A percentile compares a stretch with the other conserved stretches of the same genome.
These are phyloP conservation scores for Chaetomium fimeti DNA, from an alignment of 495 filamentous ascomycete species.

Conservation along the genomic window DNA sequence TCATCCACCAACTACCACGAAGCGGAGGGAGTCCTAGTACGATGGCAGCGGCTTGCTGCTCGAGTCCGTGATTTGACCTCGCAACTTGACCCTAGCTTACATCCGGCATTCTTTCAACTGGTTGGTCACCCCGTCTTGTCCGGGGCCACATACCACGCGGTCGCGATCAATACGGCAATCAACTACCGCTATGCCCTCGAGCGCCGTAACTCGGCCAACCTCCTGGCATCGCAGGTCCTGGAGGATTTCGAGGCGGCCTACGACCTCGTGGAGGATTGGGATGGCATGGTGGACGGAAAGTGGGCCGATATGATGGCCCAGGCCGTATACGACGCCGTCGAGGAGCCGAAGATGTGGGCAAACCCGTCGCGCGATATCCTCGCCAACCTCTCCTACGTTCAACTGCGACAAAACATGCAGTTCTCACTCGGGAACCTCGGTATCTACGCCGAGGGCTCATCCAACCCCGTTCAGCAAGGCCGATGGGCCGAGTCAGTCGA, in stretches of 20 bases:
- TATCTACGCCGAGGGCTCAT: constrained; percentile 55
- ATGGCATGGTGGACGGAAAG: constrained; percentile 57
- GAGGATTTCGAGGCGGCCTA: constrained; percentile 55
- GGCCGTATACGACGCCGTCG: constrained; percentile 39
- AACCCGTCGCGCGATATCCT: constrained; percentile 56
- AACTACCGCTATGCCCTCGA: constrained; percentile 58
- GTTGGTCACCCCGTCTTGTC: constrained; percentile 58
- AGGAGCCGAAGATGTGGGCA: constrained; percentile 46
- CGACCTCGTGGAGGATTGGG: constrained; percentile 55
- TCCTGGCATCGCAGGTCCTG: constrained; percentile 49
- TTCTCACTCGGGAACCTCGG: constrained; percentile 58
- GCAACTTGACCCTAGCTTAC: constrained; percentile 34
- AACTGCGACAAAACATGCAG: constrained; percentile 42
- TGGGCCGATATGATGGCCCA: constrained; percentile 62
- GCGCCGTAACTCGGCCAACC: constrained; percentile 59
- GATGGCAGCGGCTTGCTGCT: constrained; percentile 50
- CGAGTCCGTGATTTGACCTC: constrained; percentile 48
- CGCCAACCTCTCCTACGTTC: constrained; percentile 51
- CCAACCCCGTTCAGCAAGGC: constrained; percentile 54
- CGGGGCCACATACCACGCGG: constrained; percentile 50
- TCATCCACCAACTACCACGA: constrained; percentile 60
- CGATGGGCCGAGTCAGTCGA: constrained; percentile 48
- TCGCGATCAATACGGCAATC: constrained; percentile 46
- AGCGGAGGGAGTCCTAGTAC: constrained; percentile 52
- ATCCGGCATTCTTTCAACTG: constrained; percentile 59